Conservation (phyloP, 768 basidiomycete species). For the Pleurotus ostreatus region DNA sequence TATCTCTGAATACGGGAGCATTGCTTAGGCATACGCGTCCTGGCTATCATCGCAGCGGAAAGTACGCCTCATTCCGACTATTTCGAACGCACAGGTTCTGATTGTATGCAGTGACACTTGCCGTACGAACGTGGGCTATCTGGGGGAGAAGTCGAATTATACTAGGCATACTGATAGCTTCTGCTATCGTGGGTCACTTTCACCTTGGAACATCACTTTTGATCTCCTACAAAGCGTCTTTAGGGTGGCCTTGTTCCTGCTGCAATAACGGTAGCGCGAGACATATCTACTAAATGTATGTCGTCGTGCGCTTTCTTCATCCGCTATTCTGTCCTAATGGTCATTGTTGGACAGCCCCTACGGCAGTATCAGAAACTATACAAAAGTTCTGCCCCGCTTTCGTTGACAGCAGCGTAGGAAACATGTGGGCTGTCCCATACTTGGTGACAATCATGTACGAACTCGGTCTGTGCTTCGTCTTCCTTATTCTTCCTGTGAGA, state of each 20-base stretch:
- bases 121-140: slow-evolving; percentile 22
- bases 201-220: background rate
- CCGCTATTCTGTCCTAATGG: background rate
- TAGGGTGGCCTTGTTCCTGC: slow-evolving; percentile 13
- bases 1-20: too few species aligned
- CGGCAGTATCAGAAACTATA: background rate
- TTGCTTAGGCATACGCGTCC: slow-evolving; percentile 8
- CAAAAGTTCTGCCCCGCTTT: background rate
- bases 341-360: background rate
- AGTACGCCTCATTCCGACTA: slow-evolving; percentile 1
- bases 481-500: background rate
- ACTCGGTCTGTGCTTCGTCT: background rate
- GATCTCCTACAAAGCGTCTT: background rate
- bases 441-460: slow-evolving; percentile 3
- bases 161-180: slow-evolving; percentile 8
- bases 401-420: background rate
- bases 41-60: slow-evolving; percentile 15
- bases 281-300: slow-evolving; percentile 9
- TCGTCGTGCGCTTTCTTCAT: background rate
- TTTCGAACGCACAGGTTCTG: background rate
- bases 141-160: slow-evolving; percentile 18
- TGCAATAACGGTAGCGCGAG: slow-evolving; percentile 11
- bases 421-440: slow-evolving; percentile 3
- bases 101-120: slow-evolving; percentile 17
- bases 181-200: slow-evolving; percentile 11